Percentiles rank a stretch among this genome's conserved stretches.
Conservation (phyloP, 768 basidiomycete genomes). For the Xerocomus spinulosus region DNA sequence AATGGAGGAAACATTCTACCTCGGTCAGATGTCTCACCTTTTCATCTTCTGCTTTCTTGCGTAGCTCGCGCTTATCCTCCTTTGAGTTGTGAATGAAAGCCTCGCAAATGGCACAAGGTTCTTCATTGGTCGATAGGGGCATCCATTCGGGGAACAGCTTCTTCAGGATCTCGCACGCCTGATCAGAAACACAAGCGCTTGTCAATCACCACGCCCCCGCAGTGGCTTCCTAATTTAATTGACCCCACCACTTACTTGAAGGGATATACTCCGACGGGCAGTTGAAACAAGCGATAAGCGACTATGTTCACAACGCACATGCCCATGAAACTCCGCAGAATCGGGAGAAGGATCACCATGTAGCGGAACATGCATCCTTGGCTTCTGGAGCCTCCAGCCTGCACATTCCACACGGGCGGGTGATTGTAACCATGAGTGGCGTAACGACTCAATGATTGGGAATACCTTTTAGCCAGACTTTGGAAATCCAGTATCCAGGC, state of each 20-base stretch:
- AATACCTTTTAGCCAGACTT: constrained; percentile 71
- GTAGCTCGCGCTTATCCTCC: constrained; percentile 57
- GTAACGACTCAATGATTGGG: constrained; percentile 4
- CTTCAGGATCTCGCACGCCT: constrained; percentile 58
- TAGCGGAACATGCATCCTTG: constrained; percentile 66
- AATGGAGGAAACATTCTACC: constrained; percentile 12
- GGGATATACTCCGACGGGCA: constrained; percentile 59
- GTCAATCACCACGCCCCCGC: constrained; percentile 17
- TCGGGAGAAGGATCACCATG: constrained; percentile 67
- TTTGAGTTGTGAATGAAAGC: constrained; percentile 48
- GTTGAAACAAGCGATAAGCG: constrained; percentile 50
- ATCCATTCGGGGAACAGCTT: constrained; percentile 63
- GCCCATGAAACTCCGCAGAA: constrained; percentile 45
- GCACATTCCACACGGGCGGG: constrained; percentile 4
- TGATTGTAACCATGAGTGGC: constrained; percentile 10
- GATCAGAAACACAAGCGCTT: constrained; percentile 9
- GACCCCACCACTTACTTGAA: constrained; percentile 39
- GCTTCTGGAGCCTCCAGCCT: constrained; percentile 74
- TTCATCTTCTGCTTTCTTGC: constrained; percentile 71
- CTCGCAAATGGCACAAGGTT: constrained; percentile 63
- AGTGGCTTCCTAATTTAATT: constrained; percentile 6
- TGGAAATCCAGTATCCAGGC: constrained; percentile 68
- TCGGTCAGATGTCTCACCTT: constrained; percentile 44
- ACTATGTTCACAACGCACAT: constrained; percentile 74
- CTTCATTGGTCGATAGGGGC: constrained; percentile 45